Evolutionary conservation across 2,329 filamentous ascomycete genomes (phyloP).

Genomic region (Paracorniculantispora psalliotae): DNA sequence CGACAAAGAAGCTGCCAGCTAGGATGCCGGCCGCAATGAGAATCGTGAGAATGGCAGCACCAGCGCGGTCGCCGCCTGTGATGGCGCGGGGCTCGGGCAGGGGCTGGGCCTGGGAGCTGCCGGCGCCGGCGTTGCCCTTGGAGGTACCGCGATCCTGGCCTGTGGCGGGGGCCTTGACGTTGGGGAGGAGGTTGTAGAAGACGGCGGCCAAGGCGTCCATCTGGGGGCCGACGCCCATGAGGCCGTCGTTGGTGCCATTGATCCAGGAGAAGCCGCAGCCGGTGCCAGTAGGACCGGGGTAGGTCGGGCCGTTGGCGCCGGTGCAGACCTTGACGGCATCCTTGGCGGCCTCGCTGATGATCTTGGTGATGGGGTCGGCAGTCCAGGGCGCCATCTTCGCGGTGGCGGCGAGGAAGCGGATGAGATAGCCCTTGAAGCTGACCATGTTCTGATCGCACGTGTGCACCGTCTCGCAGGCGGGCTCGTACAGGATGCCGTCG

Average conservation of each 20-base stretch:
- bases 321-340: constrained; percentile 50
- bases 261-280: constrained; percentile 67
- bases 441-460: constrained; percentile 58
- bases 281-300: constrained; percentile 49
- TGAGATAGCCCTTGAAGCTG: constrained; percentile 71
- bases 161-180: constrained; percentile 42
- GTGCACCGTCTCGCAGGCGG: constrained; percentile 54
- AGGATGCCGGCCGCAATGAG: constrained; percentile 43
- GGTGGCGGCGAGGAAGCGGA: constrained; percentile 60
- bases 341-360: constrained; percentile 45
- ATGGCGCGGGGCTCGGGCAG: constrained; percentile 30
- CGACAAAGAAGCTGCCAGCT: constrained; percentile 44
- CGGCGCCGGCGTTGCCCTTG: constrained; percentile 44
- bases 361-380: constrained; percentile 41
- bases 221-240: constrained; percentile 61
- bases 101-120: constrained; percentile 27
- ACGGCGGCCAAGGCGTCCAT: constrained; percentile 63
- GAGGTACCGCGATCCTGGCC: constrained; percentile 56
- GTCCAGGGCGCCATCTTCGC: constrained; percentile 51
- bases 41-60: constrained; percentile 51
- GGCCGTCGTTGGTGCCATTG: constrained; percentile 50
- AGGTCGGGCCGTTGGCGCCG: constrained; percentile 40
- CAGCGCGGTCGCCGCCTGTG: constrained; percentile 45
- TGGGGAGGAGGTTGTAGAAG: constrained; percentile 52
- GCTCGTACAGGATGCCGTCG: constrained; percentile 54